Base-by-base conservation (phyloP, 2,329 filamentous ascomycete species). In the Ustilaginoidea virens region DNA sequence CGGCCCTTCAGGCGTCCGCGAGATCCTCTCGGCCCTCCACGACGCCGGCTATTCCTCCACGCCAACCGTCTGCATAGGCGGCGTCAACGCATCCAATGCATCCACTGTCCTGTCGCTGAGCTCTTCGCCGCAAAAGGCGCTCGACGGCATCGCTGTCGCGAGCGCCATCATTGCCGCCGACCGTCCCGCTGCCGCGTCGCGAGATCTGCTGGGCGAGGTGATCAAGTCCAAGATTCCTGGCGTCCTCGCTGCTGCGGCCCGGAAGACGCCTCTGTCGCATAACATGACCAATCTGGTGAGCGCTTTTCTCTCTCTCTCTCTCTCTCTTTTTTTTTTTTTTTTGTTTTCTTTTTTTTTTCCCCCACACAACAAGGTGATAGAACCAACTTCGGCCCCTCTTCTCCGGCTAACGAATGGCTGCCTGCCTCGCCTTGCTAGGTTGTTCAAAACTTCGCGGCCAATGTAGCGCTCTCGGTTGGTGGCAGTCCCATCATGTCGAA, bases 401-500 rank as follows among this genome's bases (percentile, higher is more conserved):
- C n/a, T n/a, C n/a, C n/a, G n/a, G n/a, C n/a, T n/a, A n/a, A n/a
- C n/a, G n/a, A n/a, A 7, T 12, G 4, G 23, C 15, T 14, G 30
- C 19, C 17, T 13, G 19, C 13, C 29, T 11, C 17, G 13, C 19
- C 13, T 18, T 10, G 4, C 0, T 11, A 63, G 60, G 60, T 96
- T 0, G 87, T 94, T 14, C 85, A 93, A 46, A 93, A 94, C 55
- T 80, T 96, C 44, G 81, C 86, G 11, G 87, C 90, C 29, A 94
- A 92, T 46, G 77, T 94, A 3, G 83, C 82, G 22, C 66, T 94
- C 11, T 72, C 78, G 19, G 66, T 92, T 29, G 87, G 87, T 20
- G 80, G 80, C 9, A 90, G 80, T 13, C 87, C 87, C 22, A 94
- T 94, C 52, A 96, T 96, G 87, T 76, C 85, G 6, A 86, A 81